phyloP scores from a whole-genome alignment of 2,329 filamentous ascomycete genomes.

The Neoscytalidium dimidiatum region DNA sequence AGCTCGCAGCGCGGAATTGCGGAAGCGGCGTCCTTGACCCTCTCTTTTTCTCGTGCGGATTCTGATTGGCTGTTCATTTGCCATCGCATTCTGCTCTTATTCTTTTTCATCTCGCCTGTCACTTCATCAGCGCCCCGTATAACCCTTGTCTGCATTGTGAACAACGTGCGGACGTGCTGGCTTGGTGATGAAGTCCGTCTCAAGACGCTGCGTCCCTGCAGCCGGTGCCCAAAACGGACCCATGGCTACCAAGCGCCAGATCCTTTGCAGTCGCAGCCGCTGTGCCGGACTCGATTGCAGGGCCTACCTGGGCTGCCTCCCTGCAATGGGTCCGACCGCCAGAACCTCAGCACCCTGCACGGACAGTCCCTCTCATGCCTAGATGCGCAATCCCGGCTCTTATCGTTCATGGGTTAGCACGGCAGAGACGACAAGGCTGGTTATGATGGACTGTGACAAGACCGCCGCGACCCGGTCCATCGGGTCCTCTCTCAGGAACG shows the following conservation, averaged over 20 bases:
- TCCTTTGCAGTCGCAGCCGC: conserved; percentile 5
- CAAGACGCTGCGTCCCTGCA: conserved; percentile 10
- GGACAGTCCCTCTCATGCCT: background rate
- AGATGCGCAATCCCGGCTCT: background rate
- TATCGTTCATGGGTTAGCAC: background rate
- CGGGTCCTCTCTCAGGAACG: conserved; percentile 6
- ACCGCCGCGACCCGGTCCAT: background rate
- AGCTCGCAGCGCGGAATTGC: conserved; percentile 8
- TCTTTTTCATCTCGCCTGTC: conserved; percentile 13
- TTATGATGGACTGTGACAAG: conserved; percentile 15
- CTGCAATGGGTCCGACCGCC: background rate
- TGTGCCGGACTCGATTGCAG: conserved; percentile 5
- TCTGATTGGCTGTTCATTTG: background rate
- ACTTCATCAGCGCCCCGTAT: background rate
- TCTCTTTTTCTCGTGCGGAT: background rate
- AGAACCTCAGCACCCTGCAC: background rate
- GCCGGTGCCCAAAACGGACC: background rate
- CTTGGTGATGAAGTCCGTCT: conserved; percentile 4
- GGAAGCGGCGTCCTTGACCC: conserved; percentile 6
- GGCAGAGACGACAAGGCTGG: background rate
- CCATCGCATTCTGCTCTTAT: background rate
- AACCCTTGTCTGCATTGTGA: background rate
- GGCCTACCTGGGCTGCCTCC: background rate
- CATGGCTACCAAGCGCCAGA: background rate
- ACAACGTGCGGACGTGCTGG: background rate